Conservation (phyloP, 1,139 yeast genomes). For the Candida tropicalis region DNA sequence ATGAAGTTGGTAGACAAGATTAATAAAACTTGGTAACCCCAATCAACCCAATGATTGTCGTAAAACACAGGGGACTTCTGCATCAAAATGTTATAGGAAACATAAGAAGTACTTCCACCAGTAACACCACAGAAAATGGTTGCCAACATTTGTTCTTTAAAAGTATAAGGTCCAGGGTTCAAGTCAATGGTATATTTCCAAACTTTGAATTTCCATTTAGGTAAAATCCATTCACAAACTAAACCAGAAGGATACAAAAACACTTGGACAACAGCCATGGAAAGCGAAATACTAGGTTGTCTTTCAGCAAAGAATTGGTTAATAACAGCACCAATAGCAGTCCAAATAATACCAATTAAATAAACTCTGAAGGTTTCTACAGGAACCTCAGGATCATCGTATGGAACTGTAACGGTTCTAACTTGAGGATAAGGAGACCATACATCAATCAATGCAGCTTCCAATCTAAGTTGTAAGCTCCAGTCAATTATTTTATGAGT, state of each 20-base stretch:
- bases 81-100: slow-evolving; percentile 22
- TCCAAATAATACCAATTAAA: slow-evolving; percentile 54
- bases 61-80: slow-evolving; percentile 40
- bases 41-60: slow-evolving; percentile 44
- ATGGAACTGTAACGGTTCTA: slow-evolving; percentile 57
- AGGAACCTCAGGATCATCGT: slow-evolving; percentile 52
- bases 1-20: slow-evolving; percentile 57
- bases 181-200: slow-evolving; percentile 18
- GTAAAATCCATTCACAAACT: slow-evolving; percentile 23
- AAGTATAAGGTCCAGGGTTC: slow-evolving; percentile 34
- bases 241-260: slow-evolving; percentile 28
- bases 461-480: slow-evolving; percentile 34
- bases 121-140: slow-evolving; percentile 17
- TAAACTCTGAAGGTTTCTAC: slow-evolving; percentile 63
- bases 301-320: slow-evolving; percentile 62
- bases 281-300: slow-evolving; percentile 50
- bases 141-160: slow-evolving; percentile 32
- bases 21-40: slow-evolving; percentile 54
- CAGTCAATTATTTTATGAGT: slow-evolving; percentile 20
- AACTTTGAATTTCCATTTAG: slow-evolving; percentile 19
- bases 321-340: slow-evolving; percentile 52
- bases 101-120: slow-evolving; percentile 31
- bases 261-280: slow-evolving; percentile 36
- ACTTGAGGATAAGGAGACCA: slow-evolving; percentile 70
- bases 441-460: slow-evolving; percentile 50